Base-by-base conservation (phyloP, 2,329 filamentous ascomycete species). In the Neoarthrinium moseri region DNA sequence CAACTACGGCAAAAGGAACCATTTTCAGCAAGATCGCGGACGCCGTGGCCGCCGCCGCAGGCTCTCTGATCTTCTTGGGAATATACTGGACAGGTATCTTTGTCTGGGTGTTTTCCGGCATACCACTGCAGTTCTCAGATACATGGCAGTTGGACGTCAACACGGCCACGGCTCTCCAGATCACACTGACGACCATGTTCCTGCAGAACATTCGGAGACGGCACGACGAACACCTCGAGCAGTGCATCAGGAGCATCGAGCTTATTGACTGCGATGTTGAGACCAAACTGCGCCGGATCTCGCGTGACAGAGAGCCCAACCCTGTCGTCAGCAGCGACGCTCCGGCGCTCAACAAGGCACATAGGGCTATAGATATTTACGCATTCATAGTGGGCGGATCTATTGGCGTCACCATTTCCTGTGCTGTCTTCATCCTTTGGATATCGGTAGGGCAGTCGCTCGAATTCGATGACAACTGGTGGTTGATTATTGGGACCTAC, bases 401-500 rank as follows among this genome's bases (percentile, higher is more conserved):
- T 0, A 58, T 68, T 4, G 70, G 70, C 1, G 61, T 73, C 13
- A 51, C 55, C 1, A 56, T 74, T 35, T 65, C 72, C 4, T 30
- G 66, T 4, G 33, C 59, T 6, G 68, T 71, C 15, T 53, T 66
- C 18, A 50, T 59, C 12, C 56, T 58, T 3, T 74, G 71, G 71
- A 41, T 68, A 8, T 54, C 60, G 5, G 58, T 71, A 7, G 71
- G 71, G 1, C 65, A 65, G 4, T 35, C 60, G 4, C 61, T 74
- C 46, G 35, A 61, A 3, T 74, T 69, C 51, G 61, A 65, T 46
- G 55, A 60, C 46, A 73, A 70, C 55, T 75, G 72, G 72, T 73
- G 68, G 65, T 63, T 74, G 0, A 61, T 74, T 13, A 73, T 74
- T 38, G 72, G 72, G 11, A 74, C 71, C 0, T 75, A 73, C 50